A percentile compares a stretch with the other conserved stretches of the same genome.
Evolutionary conservation across 176 grass and related monocot genomes (phyloP).

Genomic region (Cymbopogon citratus): DNA sequence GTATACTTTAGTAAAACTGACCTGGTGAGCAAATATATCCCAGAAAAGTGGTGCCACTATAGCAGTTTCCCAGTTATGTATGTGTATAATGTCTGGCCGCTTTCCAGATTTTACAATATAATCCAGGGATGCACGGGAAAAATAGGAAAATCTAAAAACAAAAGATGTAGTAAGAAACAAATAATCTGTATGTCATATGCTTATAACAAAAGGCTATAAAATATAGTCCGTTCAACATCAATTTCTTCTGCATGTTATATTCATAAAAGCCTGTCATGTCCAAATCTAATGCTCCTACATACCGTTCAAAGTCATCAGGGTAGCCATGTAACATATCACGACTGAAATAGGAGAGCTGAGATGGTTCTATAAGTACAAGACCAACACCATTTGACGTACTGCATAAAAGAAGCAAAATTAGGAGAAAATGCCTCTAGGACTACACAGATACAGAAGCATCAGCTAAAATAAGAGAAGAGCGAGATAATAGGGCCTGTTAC

Average conservation of each 20-base stretch:
- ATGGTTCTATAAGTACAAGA: constrained; percentile 49
- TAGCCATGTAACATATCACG: constrained; percentile 51
- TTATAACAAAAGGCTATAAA: too few relatives aligned
- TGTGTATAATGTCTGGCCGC: constrained; percentile 50
- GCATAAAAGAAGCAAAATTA: constrained; percentile 12
- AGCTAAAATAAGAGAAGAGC: constrained; percentile 8
- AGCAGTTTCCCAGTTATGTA: constrained; percentile 72
- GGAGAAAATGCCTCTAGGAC: not conserved
- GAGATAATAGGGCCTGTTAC: not conserved
- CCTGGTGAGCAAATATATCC: constrained; percentile 63
- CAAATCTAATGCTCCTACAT: constrained; percentile 10
- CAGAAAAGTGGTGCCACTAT: constrained; percentile 60
- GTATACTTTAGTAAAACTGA: constrained; percentile 20
- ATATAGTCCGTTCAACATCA: too few relatives aligned
- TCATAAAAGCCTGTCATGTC: not conserved
- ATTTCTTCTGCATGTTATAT: not conserved
- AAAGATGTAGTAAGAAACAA: too few relatives aligned
- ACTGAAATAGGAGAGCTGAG: constrained; percentile 44
- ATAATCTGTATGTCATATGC: too few relatives aligned
- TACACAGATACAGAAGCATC: not conserved
- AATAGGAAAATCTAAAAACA: constrained; percentile 52
- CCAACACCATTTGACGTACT: constrained; percentile 41
- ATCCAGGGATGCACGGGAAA: constrained; percentile 61
- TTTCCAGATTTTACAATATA: constrained; percentile 66
- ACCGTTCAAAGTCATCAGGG: constrained; percentile 57